Evolutionary conservation across 192 early-diverging fungal genomes (phyloP).

Genomic region (Coemansia sp.): DNA sequence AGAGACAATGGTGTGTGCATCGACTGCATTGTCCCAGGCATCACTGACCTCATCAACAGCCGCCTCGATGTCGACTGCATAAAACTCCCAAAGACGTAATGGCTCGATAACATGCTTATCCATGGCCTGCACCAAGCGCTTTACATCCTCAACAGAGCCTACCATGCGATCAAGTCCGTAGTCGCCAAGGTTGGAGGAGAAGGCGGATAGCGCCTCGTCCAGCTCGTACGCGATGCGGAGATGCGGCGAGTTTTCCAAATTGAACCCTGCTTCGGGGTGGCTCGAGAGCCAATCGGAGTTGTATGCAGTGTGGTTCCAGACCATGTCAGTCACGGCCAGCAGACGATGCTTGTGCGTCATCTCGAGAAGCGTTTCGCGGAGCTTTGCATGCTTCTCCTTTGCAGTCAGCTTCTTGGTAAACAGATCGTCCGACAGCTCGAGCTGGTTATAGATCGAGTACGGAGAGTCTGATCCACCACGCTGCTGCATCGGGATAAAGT

Average conservation of each 20-base stretch:
- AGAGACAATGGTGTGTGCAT: neutral
- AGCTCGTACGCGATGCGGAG: slow-evolving; percentile 90
- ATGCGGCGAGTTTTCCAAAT: slow-evolving; percentile 92
- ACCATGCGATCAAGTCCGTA: slow-evolving; percentile 60
- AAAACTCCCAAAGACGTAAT: slow-evolving; percentile 87
- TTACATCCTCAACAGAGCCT: slow-evolving; percentile 67
- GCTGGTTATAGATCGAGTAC: slow-evolving; percentile 96
- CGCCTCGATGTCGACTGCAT: slow-evolving; percentile 70
- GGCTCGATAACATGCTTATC: slow-evolving; percentile 60
- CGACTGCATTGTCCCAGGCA: slow-evolving; percentile 32
- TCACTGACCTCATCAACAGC: slow-evolving; percentile 47
- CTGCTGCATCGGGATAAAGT: slow-evolving; percentile 93
- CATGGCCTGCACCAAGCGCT: slow-evolving; percentile 64
- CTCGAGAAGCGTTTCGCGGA: slow-evolving; percentile 58
- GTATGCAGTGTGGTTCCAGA: slow-evolving; percentile 98
- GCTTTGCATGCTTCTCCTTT: slow-evolving; percentile 63
- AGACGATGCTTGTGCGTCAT: slow-evolving; percentile 72
- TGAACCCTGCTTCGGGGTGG: slow-evolving; percentile 98
- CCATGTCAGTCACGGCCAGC: slow-evolving; percentile 88
- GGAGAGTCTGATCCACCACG: slow-evolving; percentile 94
- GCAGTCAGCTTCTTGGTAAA: slow-evolving; percentile 66
- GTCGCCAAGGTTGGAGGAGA: slow-evolving; percentile 64
- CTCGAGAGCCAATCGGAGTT: slow-evolving; percentile 93
- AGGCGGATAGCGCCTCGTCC: slow-evolving; percentile 80
- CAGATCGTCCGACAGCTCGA: slow-evolving; percentile 85